These are phyloP conservation scores for Pestalotiopsis fici DNA, from an alignment of 2,329 filamentous ascomycete genomes.

Conservation along the genomic window DNA sequence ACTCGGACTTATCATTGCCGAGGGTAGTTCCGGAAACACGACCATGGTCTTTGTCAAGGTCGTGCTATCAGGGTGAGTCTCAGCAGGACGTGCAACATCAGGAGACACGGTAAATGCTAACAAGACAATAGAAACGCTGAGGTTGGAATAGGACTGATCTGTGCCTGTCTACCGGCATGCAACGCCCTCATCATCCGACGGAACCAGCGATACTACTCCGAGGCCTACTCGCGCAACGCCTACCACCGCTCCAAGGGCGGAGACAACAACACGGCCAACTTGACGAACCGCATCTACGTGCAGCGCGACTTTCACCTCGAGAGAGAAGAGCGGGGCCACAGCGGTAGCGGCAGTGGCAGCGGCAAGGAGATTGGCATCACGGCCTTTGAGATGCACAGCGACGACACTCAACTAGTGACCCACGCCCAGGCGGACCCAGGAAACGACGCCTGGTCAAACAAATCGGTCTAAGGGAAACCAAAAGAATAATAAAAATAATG, in stretches of 20 bases:
- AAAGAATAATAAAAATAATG: not conserved
- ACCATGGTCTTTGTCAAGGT: slow-evolving; percentile 28
- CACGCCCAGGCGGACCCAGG: not conserved
- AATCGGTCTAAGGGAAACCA: not conserved
- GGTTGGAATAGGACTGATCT: slow-evolving; percentile 9
- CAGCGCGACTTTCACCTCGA: not conserved
- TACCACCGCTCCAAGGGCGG: not conserved
- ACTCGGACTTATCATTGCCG: slow-evolving; percentile 18
- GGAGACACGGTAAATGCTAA: not conserved
- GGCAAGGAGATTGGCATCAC: not conserved
- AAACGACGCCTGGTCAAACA: not conserved
- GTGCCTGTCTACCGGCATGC: slow-evolving; percentile 8
- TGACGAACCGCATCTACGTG: not conserved
- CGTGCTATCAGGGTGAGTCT: slow-evolving; percentile 21
- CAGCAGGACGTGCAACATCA: not conserved
- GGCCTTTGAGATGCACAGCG: slow-evolving; percentile 1
- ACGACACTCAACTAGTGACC: not conserved
- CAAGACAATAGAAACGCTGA: slow-evolving; percentile 22
- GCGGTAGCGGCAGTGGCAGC: too few relatives aligned
- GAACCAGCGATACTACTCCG: not conserved
- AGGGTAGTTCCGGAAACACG: slow-evolving; percentile 23
- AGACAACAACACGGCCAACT: not conserved
- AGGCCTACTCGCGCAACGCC: not conserved
- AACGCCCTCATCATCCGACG: slow-evolving; percentile 4
- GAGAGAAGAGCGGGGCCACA: not conserved